Conservation (phyloP, 805 yeast genomes). For the Metschnikowia orientalis region DNA sequence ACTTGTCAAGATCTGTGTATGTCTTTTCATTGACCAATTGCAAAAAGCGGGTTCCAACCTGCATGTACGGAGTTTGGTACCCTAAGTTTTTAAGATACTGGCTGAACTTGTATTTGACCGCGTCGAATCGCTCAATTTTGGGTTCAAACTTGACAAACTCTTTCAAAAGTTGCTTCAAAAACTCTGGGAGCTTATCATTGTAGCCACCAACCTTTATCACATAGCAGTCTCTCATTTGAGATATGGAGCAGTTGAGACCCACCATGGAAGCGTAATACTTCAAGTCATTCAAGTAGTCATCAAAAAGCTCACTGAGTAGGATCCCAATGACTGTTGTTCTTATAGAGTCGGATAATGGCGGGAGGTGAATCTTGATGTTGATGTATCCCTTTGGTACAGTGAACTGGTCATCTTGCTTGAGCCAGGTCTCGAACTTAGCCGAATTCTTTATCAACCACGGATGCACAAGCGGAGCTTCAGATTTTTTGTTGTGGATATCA, state of each 20-base stretch:
- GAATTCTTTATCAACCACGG: slow-evolving; percentile 60
- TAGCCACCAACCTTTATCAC: slow-evolving; percentile 66
- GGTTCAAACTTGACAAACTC: slow-evolving; percentile 50
- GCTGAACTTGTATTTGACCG: slow-evolving; percentile 57
- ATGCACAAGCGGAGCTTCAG: slow-evolving; percentile 38
- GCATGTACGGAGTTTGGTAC: slow-evolving; percentile 72
- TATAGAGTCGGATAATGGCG: slow-evolving; percentile 58
- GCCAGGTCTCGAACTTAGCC: slow-evolving; percentile 66
- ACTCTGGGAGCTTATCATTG: slow-evolving; percentile 68
- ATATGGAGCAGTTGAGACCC: slow-evolving; percentile 58
- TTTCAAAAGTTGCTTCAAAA: slow-evolving; percentile 57
- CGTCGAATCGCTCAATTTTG: slow-evolving; percentile 55
- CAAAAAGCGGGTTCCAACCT: slow-evolving; percentile 60
- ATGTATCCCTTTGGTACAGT: slow-evolving; percentile 83
- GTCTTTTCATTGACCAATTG: slow-evolving; percentile 67
- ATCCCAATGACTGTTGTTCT: slow-evolving; percentile 53
- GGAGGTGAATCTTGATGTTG: slow-evolving; percentile 59
- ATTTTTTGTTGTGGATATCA: slow-evolving; percentile 45
- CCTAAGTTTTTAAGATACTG: slow-evolving; percentile 67
- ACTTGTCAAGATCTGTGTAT: slow-evolving; percentile 61
- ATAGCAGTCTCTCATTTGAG: slow-evolving; percentile 65
- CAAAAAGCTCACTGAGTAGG: slow-evolving; percentile 64
- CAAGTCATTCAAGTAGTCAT: slow-evolving; percentile 69
- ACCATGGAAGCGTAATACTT: slow-evolving; percentile 84
- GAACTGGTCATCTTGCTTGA: slow-evolving; percentile 82